A percentile compares a stretch with the other conserved stretches of the same genome.
phyloP scores from a whole-genome alignment of 1,139 yeast species.

The Blastobotrys capitulatus region DNA sequence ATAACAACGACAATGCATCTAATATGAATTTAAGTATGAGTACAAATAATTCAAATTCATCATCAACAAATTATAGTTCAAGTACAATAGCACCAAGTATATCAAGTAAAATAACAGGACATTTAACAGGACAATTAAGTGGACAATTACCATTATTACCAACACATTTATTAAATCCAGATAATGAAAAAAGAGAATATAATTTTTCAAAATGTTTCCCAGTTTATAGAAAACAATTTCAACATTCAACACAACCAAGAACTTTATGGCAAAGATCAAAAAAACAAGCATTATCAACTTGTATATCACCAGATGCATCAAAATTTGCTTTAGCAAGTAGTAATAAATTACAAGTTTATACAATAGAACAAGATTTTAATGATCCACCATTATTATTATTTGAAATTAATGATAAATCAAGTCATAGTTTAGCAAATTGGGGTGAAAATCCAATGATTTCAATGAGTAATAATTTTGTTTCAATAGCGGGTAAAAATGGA shows the following conservation, averaged over 20 bases:
- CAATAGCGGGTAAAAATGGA: constrained; percentile 64
- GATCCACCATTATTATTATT: constrained; percentile 53
- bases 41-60: background rate
- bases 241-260: constrained; percentile 58
- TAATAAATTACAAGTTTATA: constrained; percentile 67
- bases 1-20: background rate
- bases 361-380: constrained; percentile 41
- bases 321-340: constrained; percentile 61
- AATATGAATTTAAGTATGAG: background rate
- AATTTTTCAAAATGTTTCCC: constrained; percentile 76
- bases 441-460: constrained; percentile 67
- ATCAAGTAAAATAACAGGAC: constrained; percentile 1
- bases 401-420: constrained; percentile 31
- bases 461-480: constrained; percentile 53
- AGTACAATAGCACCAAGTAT: background rate
- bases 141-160: constrained; percentile 10
- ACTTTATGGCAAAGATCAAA: constrained; percentile 45
- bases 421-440: constrained; percentile 17
- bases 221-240: constrained; percentile 60
- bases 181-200: constrained; percentile 25
- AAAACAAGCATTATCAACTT: constrained; percentile 51
- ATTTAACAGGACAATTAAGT: constrained; percentile 4
- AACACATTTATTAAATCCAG: constrained; percentile 14
- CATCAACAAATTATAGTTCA: background rate
- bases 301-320: constrained; percentile 58